Evolutionary conservation across 1,139 yeast genomes (phyloP).

Genomic region (Eremothecium coryli): DNA sequence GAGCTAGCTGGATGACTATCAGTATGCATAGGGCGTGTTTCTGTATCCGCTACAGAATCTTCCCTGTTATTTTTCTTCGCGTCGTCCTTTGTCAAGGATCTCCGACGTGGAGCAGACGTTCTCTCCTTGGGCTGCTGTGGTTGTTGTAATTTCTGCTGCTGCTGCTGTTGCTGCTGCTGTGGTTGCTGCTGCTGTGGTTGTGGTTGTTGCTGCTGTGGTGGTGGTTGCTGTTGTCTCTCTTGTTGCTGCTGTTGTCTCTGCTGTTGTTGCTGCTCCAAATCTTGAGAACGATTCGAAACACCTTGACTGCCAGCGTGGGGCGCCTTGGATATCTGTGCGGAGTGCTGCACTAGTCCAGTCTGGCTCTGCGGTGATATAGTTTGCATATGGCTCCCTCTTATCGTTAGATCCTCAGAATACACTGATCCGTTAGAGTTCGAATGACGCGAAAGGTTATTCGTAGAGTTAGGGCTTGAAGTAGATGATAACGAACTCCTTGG

Average conservation of each 20-base stretch:
- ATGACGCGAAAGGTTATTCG: constrained; percentile 3
- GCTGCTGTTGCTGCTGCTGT: constrained; percentile 5
- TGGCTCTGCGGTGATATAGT: no score
- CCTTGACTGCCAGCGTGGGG: no score
- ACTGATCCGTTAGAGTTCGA: constrained; percentile 57
- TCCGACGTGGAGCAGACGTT: neutral
- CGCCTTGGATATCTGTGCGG: no score
- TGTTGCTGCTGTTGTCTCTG: no score
- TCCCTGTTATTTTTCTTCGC: no score
- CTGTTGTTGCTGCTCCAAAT: no score
- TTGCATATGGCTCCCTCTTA: neutral
- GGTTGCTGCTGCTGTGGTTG: constrained; percentile 2
- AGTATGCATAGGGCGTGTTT: no score
- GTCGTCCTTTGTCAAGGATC: neutral
- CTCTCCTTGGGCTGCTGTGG: neutral
- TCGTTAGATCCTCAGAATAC: constrained; percentile 83
- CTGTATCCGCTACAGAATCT: no score
- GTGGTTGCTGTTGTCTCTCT: neutral
- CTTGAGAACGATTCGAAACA: no score
- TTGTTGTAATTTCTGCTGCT: neutral
- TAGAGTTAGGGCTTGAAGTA: constrained; percentile 5
- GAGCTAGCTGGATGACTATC: no score
- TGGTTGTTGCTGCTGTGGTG: constrained; percentile 1
- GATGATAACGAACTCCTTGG: constrained; percentile 5
- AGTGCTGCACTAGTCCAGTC: no score